Conservation (phyloP, 2,329 filamentous ascomycete species). For the Colletotrichum siamense region DNA sequence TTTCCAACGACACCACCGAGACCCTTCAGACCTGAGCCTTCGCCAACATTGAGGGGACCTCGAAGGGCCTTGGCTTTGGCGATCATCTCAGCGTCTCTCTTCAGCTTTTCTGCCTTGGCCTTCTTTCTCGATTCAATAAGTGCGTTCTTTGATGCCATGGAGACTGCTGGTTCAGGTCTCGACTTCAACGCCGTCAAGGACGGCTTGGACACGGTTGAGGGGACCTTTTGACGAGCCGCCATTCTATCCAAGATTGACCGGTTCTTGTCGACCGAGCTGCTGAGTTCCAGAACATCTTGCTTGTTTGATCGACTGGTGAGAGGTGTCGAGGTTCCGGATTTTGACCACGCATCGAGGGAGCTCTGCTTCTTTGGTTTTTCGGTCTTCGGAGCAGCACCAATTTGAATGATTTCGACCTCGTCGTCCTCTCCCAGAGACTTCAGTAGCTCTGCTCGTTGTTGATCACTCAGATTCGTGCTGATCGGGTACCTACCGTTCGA, state of each 20-base stretch:
- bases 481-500: constrained; percentile 59
- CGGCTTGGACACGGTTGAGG: constrained; percentile 11
- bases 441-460: constrained; percentile 84
- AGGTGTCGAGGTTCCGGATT: constrained; percentile 42
- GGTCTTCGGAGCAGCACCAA: constrained; percentile 37
- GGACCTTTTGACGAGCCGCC: constrained; percentile 38
- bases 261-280: constrained; percentile 50
- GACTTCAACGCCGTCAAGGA: not conserved
- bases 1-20: constrained; percentile 76
- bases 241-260: constrained; percentile 51
- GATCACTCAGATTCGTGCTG: constrained; percentile 79
- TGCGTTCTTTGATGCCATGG: constrained; percentile 14
- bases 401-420: constrained; percentile 55
- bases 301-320: constrained; percentile 42
- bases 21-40: constrained; percentile 78
- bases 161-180: constrained; percentile 8
- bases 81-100: constrained; percentile 73
- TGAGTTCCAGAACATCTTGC: constrained; percentile 52
- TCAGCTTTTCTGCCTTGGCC: constrained; percentile 68
- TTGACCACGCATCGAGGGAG: constrained; percentile 67
- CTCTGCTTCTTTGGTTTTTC: constrained; percentile 60
- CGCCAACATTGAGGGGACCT: constrained; percentile 66
- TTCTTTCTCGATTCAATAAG: constrained; percentile 32
- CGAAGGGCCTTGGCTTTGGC: constrained; percentile 70
- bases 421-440: constrained; percentile 66